Conservation (phyloP, 2,329 filamentous ascomycete species). For the Trichophyton benhamiae region DNA sequence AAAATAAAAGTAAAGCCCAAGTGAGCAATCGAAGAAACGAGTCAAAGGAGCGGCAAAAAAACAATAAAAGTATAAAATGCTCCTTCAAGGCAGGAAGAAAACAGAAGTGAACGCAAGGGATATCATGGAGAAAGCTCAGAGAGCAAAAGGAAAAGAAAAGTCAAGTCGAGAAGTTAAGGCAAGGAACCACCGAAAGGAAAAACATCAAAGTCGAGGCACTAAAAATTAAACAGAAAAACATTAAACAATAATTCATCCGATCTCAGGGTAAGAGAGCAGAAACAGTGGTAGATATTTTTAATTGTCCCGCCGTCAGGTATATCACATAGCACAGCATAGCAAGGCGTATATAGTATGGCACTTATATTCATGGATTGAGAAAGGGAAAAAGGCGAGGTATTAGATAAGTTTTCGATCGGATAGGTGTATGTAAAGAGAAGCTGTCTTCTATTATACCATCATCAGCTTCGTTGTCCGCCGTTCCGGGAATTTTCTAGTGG, state of each 20-base stretch:
- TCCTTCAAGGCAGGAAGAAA: not conserved
- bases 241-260: not conserved
- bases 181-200: not conserved
- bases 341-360: not conserved
- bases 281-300: not conserved
- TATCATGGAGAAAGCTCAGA: not conserved
- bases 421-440: not conserved
- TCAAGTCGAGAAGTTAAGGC: not conserved
- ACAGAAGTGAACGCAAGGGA: not conserved
- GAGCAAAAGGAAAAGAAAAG: not conserved
- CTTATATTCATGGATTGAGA: not conserved
- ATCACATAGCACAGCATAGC: not conserved
- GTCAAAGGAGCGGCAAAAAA: not conserved
- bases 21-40: not conserved
- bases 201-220: not conserved
- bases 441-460: conserved; percentile 28
- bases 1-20: not conserved
- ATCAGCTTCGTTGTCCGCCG: conserved; percentile 38
- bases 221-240: conserved; percentile 2
- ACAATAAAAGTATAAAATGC: not conserved
- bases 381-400: not conserved
- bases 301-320: not conserved
- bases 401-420: too few species aligned
- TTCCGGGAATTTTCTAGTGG: conserved; percentile 33
- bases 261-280: not conserved